A percentile compares a stretch with the other conserved stretches of the same genome.
Conservation (phyloP, 2,329 filamentous ascomycete genomes). For the Penicillium sp. region DNA sequence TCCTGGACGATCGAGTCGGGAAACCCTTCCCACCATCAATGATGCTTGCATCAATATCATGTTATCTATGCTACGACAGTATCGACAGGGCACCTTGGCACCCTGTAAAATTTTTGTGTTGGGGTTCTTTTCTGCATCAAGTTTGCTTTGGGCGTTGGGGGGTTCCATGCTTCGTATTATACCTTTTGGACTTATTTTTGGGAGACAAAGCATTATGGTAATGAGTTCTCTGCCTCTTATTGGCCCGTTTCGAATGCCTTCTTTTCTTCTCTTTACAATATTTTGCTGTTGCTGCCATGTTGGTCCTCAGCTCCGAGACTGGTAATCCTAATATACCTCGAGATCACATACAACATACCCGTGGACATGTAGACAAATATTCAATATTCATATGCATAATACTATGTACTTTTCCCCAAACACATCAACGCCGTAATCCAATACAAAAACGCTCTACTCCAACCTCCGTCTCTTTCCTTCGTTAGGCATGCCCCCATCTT, state of each 20-base stretch:
- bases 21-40: conserved; percentile 10
- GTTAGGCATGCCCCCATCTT: conserved; percentile 16
- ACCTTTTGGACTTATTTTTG: conserved; percentile 18
- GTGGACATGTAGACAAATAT: neutral
- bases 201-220: conserved; percentile 20
- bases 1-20: conserved; percentile 13
- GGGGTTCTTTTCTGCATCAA: conserved; percentile 9
- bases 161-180: conserved; percentile 19
- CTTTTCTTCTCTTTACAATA: neutral
- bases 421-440: neutral
- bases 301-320: neutral
- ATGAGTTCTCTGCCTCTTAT: conserved; percentile 13
- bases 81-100: conserved; percentile 1
- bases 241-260: neutral
- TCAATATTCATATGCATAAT: conserved; percentile 1
- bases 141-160: conserved; percentile 10
- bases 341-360: neutral
- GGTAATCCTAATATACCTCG: neutral
- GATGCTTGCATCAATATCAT: conserved; percentile 26
- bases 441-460: conserved; percentile 15
- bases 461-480: conserved; percentile 30
- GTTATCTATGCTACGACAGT: conserved; percentile 18
- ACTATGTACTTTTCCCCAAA: neutral
- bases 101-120: conserved; percentile 15
- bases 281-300: neutral